Evolutionary conservation across 805 yeast genomes (phyloP).

Genomic region (Hanseniaspora lindneri): DNA sequence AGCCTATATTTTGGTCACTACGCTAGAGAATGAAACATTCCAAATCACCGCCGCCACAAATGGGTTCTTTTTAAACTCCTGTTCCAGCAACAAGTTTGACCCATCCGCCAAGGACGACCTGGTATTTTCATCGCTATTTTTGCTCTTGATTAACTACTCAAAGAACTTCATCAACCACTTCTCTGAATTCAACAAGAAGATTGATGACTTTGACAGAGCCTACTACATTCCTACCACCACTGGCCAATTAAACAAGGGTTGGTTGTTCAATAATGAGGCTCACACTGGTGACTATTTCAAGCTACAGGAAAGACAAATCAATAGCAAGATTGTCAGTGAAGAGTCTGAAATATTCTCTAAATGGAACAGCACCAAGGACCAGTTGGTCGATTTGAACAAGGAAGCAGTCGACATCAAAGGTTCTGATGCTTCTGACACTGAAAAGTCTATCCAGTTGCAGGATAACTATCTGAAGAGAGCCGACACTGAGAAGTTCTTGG

Average conservation of each 20-base stretch:
- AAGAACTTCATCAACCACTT: conserved; percentile 48
- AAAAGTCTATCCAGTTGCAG: background rate
- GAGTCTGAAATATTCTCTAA: conserved; percentile 10
- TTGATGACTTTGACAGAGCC: conserved; percentile 39
- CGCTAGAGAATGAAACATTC: conserved; percentile 68
- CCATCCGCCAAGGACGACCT: conserved; percentile 37
- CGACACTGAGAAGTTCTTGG: conserved; percentile 61
- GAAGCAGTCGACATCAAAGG: conserved; percentile 1
- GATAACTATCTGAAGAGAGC: conserved; percentile 30
- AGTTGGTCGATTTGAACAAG: background rate
- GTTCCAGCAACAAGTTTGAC: conserved; percentile 57
- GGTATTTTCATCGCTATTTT: conserved; percentile 35
- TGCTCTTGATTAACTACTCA: conserved; percentile 53
- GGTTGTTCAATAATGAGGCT: conserved; percentile 41
- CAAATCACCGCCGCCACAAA: conserved; percentile 66
- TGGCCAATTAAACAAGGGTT: conserved; percentile 54
- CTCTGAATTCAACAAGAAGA: conserved; percentile 37
- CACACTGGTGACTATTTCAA: conserved; percentile 46
- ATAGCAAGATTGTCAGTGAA: background rate
- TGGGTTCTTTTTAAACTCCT: conserved; percentile 71
- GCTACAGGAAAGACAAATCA: conserved; percentile 35
- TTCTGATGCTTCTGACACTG: background rate
- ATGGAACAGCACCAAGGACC: conserved; percentile 5
- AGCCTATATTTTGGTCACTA: conserved; percentile 58
- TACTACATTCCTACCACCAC: conserved; percentile 52